These are phyloP conservation scores for Paramarasmius palmivorus DNA, from an alignment of 1,284 basidiomycete species.

Conservation along the genomic window DNA sequence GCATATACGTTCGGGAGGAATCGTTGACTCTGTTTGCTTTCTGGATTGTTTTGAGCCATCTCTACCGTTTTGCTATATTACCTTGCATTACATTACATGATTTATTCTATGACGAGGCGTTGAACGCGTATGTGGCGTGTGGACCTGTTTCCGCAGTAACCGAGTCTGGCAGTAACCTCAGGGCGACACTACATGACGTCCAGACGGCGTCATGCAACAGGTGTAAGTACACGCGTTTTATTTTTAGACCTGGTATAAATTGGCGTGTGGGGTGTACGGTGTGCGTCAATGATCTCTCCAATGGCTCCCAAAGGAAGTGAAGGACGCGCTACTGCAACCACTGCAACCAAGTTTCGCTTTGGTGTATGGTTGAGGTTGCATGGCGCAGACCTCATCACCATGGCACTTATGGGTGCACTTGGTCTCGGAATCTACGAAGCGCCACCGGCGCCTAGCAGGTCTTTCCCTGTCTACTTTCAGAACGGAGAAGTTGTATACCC, in stretches of 20 bases:
- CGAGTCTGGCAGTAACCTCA: neutral
- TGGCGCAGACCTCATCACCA: slow-evolving; percentile 46
- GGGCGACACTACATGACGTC: neutral
- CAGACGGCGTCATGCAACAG: neutral
- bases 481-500: slow-evolving; percentile 38
- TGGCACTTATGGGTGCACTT: slow-evolving; percentile 34
- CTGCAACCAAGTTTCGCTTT: slow-evolving; percentile 26
- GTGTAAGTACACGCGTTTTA: no score
- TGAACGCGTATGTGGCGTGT: neutral
- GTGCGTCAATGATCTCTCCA: neutral
- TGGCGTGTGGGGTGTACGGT: no score
- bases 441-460: slow-evolving; percentile 41
- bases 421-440: slow-evolving; percentile 8
- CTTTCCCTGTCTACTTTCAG: slow-evolving; percentile 40
- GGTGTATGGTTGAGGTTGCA: slow-evolving; percentile 41
- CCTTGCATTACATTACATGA: neutral
- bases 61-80: neutral
- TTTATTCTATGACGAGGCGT: neutral
- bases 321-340: neutral
- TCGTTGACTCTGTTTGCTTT: neutral
- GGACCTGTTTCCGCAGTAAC: neutral
- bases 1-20: neutral
- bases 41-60: neutral
- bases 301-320: neutral
- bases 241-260: no score